phyloP scores from a whole-genome alignment of 768 basidiomycete genomes.

The Psilocybe azurescens region DNA sequence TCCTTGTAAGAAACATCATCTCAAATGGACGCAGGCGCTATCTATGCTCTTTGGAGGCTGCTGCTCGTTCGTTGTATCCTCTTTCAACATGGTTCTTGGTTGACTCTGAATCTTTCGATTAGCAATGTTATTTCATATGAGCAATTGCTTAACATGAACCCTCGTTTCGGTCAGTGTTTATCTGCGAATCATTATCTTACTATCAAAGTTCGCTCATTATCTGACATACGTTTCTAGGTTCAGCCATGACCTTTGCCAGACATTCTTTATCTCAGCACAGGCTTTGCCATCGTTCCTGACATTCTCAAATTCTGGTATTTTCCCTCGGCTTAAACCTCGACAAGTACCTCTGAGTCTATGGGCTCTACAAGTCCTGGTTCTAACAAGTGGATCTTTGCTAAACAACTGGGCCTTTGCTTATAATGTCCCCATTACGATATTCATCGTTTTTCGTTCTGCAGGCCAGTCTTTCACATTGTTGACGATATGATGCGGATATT shows the following conservation, averaged over 20 bases:
- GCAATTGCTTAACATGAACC: constrained; percentile 70
- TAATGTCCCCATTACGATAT: constrained; percentile 75
- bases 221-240: constrained; percentile 47
- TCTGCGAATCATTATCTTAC: neutral
- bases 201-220: neutral
- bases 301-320: constrained; percentile 33
- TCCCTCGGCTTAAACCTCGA: constrained; percentile 66
- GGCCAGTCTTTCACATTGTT: constrained; percentile 43
- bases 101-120: constrained; percentile 2
- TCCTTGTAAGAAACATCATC: neutral
- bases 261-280: constrained; percentile 75
- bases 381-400: constrained; percentile 69
- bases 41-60: constrained; percentile 82
- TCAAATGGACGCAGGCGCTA: constrained; percentile 41
- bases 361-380: constrained; percentile 72
- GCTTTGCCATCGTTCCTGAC: constrained; percentile 67
- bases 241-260: constrained; percentile 84
- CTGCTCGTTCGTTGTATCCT: constrained; percentile 62
- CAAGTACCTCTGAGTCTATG: constrained; percentile 73
- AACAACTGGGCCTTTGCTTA: constrained; percentile 86
- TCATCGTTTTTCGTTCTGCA: constrained; percentile 87
- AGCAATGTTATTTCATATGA: constrained; percentile 85
- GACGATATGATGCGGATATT: constrained; percentile 4
- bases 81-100: no score
- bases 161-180: constrained; percentile 62